Conservation (phyloP, 2,329 filamentous ascomycete species). For the Penicillium crustosum region DNA sequence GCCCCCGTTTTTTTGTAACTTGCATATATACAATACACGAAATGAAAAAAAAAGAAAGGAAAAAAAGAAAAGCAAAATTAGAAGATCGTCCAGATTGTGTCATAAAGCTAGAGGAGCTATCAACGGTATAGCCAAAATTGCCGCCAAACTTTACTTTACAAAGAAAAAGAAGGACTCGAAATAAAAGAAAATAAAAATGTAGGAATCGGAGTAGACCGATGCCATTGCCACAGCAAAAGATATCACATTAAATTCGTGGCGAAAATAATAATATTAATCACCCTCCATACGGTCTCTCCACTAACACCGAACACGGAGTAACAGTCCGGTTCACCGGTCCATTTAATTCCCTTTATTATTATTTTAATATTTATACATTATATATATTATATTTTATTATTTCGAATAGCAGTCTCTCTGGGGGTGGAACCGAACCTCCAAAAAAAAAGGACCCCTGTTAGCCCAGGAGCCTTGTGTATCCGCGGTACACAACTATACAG, state of each 20-base stretch:
- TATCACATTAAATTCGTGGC: constrained; percentile 16
- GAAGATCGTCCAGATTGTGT: constrained; percentile 20
- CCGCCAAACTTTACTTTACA: constrained; percentile 15
- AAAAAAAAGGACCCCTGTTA: constrained; percentile 14
- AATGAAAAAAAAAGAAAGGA: neutral
- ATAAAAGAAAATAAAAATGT: neutral
- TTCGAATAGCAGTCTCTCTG: constrained; percentile 12
- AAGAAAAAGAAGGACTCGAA: constrained; percentile 13
- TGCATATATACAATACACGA: constrained; percentile 1
- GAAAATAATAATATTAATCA: constrained; percentile 1
- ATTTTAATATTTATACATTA: neutral
- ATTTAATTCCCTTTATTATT: neutral
- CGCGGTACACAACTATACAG: constrained; percentile 28
- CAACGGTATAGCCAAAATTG: constrained; percentile 11
- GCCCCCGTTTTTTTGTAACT: constrained; percentile 9
- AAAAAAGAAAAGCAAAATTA: neutral
- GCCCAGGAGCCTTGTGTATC: constrained; percentile 23
- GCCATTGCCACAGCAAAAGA: constrained; percentile 18
- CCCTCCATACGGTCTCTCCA: neutral
- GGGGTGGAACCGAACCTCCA: constrained; percentile 20
- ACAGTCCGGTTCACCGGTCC: constrained; percentile 22
- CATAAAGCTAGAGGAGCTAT: constrained; percentile 9
- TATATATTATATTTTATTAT: neutral
- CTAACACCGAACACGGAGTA: constrained; percentile 10
- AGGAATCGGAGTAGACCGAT: constrained; percentile 9